These are phyloP conservation scores for Coleophoma eucalyptorum DNA, from an alignment of 2,329 filamentous ascomycete species.

Conservation along the genomic window DNA sequence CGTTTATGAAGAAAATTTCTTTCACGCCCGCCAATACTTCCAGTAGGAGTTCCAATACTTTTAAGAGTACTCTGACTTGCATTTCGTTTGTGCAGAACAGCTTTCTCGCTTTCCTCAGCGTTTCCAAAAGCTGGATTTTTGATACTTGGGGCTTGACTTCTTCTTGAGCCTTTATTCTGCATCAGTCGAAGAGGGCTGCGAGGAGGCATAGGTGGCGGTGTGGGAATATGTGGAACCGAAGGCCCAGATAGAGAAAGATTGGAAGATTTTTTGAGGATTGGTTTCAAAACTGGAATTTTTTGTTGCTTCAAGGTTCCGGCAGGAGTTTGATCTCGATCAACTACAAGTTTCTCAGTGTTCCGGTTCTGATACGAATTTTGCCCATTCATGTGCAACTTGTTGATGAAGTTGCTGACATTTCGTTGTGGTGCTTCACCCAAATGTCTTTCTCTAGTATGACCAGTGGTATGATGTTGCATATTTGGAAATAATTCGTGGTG, in stretches of 20 bases:
- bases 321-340: not conserved
- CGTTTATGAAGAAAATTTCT: conserved; percentile 19
- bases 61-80: conserved; percentile 13
- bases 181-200: conserved; percentile 14
- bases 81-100: conserved; percentile 19
- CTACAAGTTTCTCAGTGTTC: not conserved
- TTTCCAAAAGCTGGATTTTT: conserved; percentile 11
- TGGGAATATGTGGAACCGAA: conserved; percentile 1
- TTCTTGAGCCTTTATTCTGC: conserved; percentile 16
- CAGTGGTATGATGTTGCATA: not conserved
- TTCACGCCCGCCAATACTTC: conserved; percentile 7
- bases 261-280: conserved; percentile 24
- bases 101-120: conserved; percentile 9
- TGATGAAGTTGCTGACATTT: conserved; percentile 1
- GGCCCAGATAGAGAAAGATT: conserved; percentile 16
- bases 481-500: not conserved
- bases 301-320: not conserved
- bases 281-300: conserved; percentile 12
- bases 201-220: conserved; percentile 10
- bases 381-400: not conserved
- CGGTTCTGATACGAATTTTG: not conserved
- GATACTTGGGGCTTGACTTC: conserved; percentile 5
- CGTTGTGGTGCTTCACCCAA: not conserved
- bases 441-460: not conserved
- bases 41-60: conserved; percentile 8